These are phyloP conservation scores for Mytilinidion resinicola DNA, from an alignment of 495 filamentous ascomycete genomes.

Conservation along the genomic window DNA sequence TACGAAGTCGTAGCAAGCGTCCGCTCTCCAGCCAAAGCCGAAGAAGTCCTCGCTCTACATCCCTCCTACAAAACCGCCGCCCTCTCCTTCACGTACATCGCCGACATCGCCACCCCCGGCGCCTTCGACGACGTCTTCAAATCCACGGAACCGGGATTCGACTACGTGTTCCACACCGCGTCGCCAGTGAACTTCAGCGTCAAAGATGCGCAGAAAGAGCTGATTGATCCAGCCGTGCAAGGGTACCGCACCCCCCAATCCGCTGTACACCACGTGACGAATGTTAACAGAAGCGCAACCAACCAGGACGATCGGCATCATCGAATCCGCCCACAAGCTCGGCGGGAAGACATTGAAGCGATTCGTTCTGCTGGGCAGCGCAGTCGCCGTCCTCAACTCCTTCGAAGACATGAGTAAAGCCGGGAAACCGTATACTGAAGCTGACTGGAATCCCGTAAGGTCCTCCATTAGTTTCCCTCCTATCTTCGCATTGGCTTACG, in stretches of 20 bases:
- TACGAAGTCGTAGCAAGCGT: slow-evolving; percentile 30
- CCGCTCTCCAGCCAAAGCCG: slow-evolving; percentile 32
- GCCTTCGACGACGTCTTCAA: slow-evolving; percentile 28
- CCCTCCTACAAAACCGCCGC: slow-evolving; percentile 29
- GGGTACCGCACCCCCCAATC: not conserved
- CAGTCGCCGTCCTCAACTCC: slow-evolving; percentile 30
- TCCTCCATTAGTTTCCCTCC: not conserved
- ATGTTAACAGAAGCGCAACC: not conserved
- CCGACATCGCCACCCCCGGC: slow-evolving; percentile 17
- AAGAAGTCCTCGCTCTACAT: slow-evolving; percentile 32
- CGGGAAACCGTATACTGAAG: slow-evolving; percentile 34
- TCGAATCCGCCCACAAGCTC: slow-evolving; percentile 26
- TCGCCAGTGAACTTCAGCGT: slow-evolving; percentile 14
- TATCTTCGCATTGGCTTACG: no score
- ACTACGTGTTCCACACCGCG: slow-evolving; percentile 32
- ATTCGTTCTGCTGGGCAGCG: slow-evolving; percentile 32
- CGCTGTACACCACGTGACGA: not conserved
- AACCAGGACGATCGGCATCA: slow-evolving; percentile 30
- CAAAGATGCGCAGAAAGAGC: not conserved
- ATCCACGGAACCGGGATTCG: slow-evolving; percentile 9
- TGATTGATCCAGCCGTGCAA: slow-evolving; percentile 9
- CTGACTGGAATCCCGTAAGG: slow-evolving; percentile 39
- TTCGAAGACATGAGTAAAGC: slow-evolving; percentile 26
- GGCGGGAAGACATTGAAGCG: slow-evolving; percentile 32
- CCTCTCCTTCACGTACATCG: slow-evolving; percentile 21